These are phyloP conservation scores for Helicocarpus griseus DNA, from an alignment of 2,329 filamentous ascomycete genomes.

Conservation along the genomic window DNA sequence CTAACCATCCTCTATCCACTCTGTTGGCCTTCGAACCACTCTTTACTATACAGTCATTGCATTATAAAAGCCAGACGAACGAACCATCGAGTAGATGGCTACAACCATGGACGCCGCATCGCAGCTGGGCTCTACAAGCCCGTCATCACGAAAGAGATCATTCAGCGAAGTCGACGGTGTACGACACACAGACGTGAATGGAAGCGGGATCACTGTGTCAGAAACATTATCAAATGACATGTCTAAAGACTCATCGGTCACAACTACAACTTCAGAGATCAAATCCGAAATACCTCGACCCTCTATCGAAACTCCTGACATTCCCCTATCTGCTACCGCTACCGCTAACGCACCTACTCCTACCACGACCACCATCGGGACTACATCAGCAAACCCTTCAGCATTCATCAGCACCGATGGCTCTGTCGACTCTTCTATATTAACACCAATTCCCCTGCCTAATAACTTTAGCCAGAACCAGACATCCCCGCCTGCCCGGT, in stretches of 20 bases:
- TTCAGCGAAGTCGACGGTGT: background rate
- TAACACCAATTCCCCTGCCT: background rate
- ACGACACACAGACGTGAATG: background rate
- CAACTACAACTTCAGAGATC: background rate
- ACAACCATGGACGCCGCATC: background rate
- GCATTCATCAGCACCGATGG: too few relatives aligned
- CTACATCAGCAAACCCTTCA: background rate
- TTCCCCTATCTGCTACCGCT: background rate
- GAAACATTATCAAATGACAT: background rate
- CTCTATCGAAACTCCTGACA: background rate
- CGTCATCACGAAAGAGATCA: background rate
- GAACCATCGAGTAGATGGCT: background rate
- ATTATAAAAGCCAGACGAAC: background rate
- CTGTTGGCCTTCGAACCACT: too few relatives aligned
- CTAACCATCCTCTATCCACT: background rate
- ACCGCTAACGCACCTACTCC: background rate
- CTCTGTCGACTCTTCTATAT: background rate
- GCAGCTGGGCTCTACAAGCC: background rate
- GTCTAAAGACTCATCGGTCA: background rate
- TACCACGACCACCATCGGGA: background rate
- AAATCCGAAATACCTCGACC: background rate
- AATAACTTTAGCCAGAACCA: background rate
- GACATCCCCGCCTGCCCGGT: slow-evolving; percentile 5
- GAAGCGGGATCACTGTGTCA: background rate
- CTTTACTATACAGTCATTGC: background rate